Evolutionary conservation across 257 asterid species (phyloP).

Genomic region (Nicotiana tomentosiformis): DNA sequence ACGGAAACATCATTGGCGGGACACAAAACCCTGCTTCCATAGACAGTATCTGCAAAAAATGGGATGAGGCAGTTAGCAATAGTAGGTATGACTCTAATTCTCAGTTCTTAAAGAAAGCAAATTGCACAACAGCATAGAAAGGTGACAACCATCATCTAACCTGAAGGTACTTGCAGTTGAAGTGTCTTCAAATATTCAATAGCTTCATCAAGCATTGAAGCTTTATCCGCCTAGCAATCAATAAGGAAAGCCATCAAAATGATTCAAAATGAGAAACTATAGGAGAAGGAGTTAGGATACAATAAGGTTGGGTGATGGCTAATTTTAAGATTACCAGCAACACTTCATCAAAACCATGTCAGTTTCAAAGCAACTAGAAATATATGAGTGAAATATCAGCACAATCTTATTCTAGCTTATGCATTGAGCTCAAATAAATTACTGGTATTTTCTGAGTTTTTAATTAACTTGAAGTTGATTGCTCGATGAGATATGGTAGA

Average conservation of each 20-base stretch:
- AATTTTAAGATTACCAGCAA: not conserved
- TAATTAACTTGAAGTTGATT: not conserved
- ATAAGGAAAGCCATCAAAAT: not conserved
- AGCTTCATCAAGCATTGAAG: constrained; percentile 99
- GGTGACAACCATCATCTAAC: constrained; percentile 31
- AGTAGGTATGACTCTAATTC: not conserved
- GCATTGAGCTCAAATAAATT: not conserved
- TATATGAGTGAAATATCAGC: not conserved
- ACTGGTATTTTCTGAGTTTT: not conserved
- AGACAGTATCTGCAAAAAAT: constrained; percentile 68
- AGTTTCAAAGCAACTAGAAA: not conserved
- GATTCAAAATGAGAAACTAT: constrained; percentile 9
- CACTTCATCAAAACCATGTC: not conserved
- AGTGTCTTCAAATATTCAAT: constrained; percentile 91
- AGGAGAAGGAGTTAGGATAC: not conserved
- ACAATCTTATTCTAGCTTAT: not conserved
- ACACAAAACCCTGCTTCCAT: constrained; percentile 80
- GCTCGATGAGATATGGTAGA: not conserved
- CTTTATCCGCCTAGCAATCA: constrained; percentile 79
- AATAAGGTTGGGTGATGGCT: not conserved
- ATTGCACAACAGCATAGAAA: not conserved
- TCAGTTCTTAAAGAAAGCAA: not conserved
- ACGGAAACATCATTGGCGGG: constrained; percentile 74
- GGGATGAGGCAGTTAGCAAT: not conserved
- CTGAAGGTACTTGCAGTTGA: constrained; percentile 83